Percentiles rank a stretch among this genome's conserved stretches.
These are phyloP conservation scores for Microdochium nivale DNA, from an alignment of 2,329 filamentous ascomycete species.

Conservation along the genomic window DNA sequence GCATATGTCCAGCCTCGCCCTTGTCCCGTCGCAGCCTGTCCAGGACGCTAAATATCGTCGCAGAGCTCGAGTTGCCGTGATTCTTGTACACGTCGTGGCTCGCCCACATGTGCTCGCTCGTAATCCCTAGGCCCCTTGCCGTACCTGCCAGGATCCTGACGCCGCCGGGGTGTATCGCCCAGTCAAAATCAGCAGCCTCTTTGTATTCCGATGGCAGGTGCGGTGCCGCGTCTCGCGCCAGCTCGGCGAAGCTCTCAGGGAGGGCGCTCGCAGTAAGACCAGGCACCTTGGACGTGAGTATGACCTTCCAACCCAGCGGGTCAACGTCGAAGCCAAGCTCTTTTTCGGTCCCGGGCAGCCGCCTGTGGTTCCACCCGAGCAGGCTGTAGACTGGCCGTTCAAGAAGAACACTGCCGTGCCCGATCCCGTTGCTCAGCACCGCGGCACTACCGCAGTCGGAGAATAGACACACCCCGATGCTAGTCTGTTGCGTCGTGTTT, in stretches of 20 bases:
- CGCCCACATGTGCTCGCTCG: constrained; percentile 57
- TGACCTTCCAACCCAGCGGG: constrained; percentile 58
- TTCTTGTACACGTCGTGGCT: constrained; percentile 61
- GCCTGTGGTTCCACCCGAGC: constrained; percentile 56
- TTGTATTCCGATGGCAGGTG: constrained; percentile 33
- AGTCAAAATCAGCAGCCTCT: constrained; percentile 55
- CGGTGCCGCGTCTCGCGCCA: constrained; percentile 36
- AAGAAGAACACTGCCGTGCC: constrained; percentile 21
- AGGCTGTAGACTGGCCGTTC: constrained; percentile 45
- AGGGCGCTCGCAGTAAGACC: constrained; percentile 43
- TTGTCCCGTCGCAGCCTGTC: constrained; percentile 45
- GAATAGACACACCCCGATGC: constrained; percentile 59
- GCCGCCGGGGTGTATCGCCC: constrained; percentile 65
- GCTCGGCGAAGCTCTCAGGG: constrained; percentile 41
- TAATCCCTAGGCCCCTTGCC: constrained; percentile 47
- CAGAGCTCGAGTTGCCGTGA: constrained; percentile 61
- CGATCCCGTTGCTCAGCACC: constrained; percentile 56
- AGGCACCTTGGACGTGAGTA: constrained; percentile 53
- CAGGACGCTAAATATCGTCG: constrained; percentile 61
- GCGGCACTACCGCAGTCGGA: constrained; percentile 61
- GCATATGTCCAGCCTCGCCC: constrained; percentile 49
- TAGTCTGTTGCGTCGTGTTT: constrained; percentile 46
- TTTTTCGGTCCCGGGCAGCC: constrained; percentile 50
- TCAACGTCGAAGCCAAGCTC: constrained; percentile 60
- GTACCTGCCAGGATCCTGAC: constrained; percentile 57